phyloP scores from a whole-genome alignment of 2,329 filamentous ascomycete genomes.

The Xylariaceae sp. region DNA sequence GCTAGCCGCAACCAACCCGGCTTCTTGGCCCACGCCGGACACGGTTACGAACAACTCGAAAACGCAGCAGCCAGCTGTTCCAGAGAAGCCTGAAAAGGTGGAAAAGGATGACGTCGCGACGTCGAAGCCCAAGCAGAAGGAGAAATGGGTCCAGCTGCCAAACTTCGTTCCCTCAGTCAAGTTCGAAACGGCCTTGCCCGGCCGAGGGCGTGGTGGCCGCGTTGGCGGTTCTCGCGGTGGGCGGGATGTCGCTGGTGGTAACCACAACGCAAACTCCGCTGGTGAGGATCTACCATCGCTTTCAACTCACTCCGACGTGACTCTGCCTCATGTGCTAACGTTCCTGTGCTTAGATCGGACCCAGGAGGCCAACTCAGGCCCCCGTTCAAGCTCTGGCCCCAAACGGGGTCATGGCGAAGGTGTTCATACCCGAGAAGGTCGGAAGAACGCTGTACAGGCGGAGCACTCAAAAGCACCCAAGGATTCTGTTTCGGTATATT shows the following conservation, averaged over 20 bases:
- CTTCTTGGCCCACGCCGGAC: constrained; percentile 88
- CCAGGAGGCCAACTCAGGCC: constrained; percentile 19
- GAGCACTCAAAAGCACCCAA: constrained; percentile 40
- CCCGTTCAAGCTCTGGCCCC: constrained; percentile 33
- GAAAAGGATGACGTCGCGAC: constrained; percentile 54
- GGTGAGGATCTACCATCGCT: constrained; percentile 16
- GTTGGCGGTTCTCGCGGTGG: constrained; percentile 26
- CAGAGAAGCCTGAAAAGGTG: constrained; percentile 55
- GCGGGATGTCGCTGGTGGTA: constrained; percentile 23
- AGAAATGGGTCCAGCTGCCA: constrained; percentile 78
- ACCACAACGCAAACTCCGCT: constrained; percentile 15
- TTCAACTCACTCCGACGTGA: neutral
- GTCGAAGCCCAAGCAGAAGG: constrained; percentile 58
- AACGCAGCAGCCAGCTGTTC: constrained; percentile 58
- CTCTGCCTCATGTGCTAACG: constrained; percentile 12
- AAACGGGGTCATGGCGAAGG: constrained; percentile 44
- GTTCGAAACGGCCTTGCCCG: constrained; percentile 76
- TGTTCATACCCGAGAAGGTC: constrained; percentile 37
- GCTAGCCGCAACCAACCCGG: constrained; percentile 69
- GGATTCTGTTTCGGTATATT: constrained; percentile 24
- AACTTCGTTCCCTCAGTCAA: constrained; percentile 73
- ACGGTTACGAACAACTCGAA: constrained; percentile 70
- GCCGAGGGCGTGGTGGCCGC: constrained; percentile 45
- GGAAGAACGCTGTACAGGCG: constrained; percentile 37
- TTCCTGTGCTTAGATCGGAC: constrained; percentile 19